Percentiles rank a stretch among this genome's conserved stretches.
These are phyloP conservation scores for Pythium rishiriense DNA, from an alignment of 352 stramenopile genomes.

Conservation along the genomic window DNA sequence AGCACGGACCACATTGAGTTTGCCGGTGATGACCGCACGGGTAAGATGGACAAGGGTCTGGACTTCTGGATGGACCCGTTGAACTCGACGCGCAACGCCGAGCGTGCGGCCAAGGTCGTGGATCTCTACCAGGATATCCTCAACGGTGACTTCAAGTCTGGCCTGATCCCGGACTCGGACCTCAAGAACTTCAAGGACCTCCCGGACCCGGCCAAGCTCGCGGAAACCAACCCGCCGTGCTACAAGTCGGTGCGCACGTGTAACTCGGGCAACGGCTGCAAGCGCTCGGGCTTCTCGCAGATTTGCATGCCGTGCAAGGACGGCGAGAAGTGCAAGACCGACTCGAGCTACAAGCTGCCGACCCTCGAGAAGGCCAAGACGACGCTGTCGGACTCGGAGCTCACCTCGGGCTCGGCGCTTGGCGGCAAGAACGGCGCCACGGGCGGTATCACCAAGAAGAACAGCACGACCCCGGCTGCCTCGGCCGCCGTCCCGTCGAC, in stretches of 20 bases:
- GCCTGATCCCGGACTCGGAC: slow-evolving; percentile 39
- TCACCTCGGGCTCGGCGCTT: slow-evolving; percentile 27
- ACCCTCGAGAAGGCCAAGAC: slow-evolving; percentile 52
- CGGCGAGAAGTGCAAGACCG: slow-evolving; percentile 40
- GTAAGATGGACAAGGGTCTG: slow-evolving; percentile 43
- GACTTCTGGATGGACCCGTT: slow-evolving; percentile 69
- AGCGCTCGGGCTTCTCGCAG: slow-evolving; percentile 70
- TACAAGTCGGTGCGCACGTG: slow-evolving; percentile 65
- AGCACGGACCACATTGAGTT: slow-evolving; percentile 66
- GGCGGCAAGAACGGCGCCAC: slow-evolving; percentile 21
- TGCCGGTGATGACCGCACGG: slow-evolving; percentile 32
- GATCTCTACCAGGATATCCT: slow-evolving; percentile 50
- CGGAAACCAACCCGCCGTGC: slow-evolving; percentile 62
- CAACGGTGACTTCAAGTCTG: slow-evolving; percentile 30
- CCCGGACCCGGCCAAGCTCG: slow-evolving; percentile 46
- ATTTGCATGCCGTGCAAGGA: slow-evolving; percentile 62
- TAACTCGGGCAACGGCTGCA: slow-evolving; percentile 53
- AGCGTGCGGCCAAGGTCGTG: slow-evolving; percentile 48
- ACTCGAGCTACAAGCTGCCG: slow-evolving; percentile 57
- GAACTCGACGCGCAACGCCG: slow-evolving; percentile 51
- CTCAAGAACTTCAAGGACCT: slow-evolving; percentile 48
- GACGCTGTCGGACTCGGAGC: slow-evolving; percentile 9
- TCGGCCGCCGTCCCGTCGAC: neutral
- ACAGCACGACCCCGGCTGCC: slow-evolving; percentile 4
- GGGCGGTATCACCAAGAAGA: neutral